Evolutionary conservation across 805 yeast species (phyloP).

Genomic region (Metschnikowia bowlesiae): DNA sequence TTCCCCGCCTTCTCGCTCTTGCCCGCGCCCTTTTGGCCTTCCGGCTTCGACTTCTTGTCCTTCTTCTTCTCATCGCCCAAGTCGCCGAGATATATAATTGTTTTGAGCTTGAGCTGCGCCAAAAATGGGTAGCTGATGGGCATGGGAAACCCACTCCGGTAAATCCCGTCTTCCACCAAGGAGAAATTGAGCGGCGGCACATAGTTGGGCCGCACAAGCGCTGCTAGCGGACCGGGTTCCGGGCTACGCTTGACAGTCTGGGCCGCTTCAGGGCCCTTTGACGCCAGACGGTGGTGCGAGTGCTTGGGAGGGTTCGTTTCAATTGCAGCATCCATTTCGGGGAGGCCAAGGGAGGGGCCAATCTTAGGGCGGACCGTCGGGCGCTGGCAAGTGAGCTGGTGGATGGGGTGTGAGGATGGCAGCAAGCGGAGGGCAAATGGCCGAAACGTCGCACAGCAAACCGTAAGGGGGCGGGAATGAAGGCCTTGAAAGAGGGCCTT

Average conservation of each 20-base stretch:
- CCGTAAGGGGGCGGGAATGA: too few species aligned
- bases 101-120: conserved; percentile 60
- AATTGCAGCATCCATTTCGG: neutral
- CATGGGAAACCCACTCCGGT: conserved; percentile 92
- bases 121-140: conserved; percentile 79
- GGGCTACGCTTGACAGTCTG: neutral
- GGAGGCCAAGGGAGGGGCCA: neutral
- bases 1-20: too few species aligned
- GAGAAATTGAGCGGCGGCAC: conserved; percentile 94
- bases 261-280: neutral
- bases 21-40: too few species aligned
- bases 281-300: neutral
- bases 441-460: too few species aligned
- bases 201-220: conserved; percentile 11
- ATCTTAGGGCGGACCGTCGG: too few species aligned
- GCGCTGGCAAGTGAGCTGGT: too few species aligned
- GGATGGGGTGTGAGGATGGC: too few species aligned
- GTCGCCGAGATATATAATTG: conserved; percentile 82
- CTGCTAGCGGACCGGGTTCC: conserved; percentile 2
- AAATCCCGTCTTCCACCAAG: conserved; percentile 80
- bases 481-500: too few species aligned
- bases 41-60: conserved; percentile 3
- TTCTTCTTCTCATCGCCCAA: conserved; percentile 28
- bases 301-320: neutral
- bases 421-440: too few species aligned